phyloP scores from a whole-genome alignment of 805 yeast genomes.

The Ogataea parapolymorpha region DNA sequence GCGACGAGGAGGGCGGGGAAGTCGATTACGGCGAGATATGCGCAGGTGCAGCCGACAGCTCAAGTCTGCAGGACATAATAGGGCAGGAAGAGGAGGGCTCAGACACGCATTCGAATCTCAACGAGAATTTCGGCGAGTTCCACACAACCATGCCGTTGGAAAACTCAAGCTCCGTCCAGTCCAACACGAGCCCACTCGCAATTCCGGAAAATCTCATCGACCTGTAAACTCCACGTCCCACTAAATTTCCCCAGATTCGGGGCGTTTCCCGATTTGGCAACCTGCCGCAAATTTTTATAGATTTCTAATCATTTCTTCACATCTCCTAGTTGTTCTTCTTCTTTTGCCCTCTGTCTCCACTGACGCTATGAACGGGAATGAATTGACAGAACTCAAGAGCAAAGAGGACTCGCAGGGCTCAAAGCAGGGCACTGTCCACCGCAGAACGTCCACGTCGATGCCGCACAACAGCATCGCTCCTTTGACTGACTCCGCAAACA shows the following conservation, averaged over 20 bases:
- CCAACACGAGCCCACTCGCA: not conserved
- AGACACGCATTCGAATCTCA: not conserved
- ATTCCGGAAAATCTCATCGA: constrained; percentile 3
- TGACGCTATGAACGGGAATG: not conserved
- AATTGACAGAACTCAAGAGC: not conserved
- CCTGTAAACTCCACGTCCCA: not conserved
- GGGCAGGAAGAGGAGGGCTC: not conserved
- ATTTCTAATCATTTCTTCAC: constrained; percentile 4
- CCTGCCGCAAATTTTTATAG: constrained; percentile 5
- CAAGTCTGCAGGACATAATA: not conserved
- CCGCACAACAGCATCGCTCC: constrained; percentile 3
- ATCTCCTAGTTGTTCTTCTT: not conserved
- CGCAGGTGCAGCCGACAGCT: constrained; percentile 3
- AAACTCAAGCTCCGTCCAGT: not conserved
- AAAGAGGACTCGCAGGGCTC: not conserved
- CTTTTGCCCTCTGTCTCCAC: not conserved
- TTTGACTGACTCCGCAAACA: constrained; percentile 9
- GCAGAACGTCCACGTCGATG: constrained; percentile 9
- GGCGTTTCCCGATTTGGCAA: constrained; percentile 7
- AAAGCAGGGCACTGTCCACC: constrained; percentile 1
- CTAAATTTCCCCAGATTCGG: constrained; percentile 7
- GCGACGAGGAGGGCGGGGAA: constrained; percentile 11
- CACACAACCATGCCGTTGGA: constrained; percentile 1
- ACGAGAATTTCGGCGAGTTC: not conserved
- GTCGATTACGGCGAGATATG: constrained; percentile 17